phyloP scores from a whole-genome alignment of 768 basidiomycete genomes.

The Agaricus sinodeliciosus region DNA sequence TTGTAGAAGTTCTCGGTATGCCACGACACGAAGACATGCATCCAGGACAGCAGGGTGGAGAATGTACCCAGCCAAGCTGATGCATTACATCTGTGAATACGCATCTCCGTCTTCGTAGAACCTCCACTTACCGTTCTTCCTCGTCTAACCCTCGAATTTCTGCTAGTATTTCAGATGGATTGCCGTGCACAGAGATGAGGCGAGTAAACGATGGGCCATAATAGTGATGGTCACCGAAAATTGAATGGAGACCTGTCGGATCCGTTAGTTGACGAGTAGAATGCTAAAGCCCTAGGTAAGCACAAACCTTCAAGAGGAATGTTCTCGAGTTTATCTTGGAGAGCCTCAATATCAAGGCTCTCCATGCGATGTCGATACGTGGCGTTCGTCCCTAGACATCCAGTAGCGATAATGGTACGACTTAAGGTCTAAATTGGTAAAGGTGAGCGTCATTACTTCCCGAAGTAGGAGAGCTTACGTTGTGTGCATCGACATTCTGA shows the following conservation, averaged over 20 bases:
- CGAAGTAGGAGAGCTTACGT: background rate
- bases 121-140: background rate
- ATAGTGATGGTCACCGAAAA: background rate
- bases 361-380: background rate
- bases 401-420: background rate
- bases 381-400: background rate
- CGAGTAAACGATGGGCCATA: background rate
- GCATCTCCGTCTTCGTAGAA: background rate
- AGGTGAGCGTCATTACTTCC: background rate
- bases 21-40: slow-evolving; percentile 25
- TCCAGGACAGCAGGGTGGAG: slow-evolving; percentile 32
- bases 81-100: background rate
- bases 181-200: background rate
- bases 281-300: no score
- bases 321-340: background rate
- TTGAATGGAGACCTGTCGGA: background rate
- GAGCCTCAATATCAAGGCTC: background rate
- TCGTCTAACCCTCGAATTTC: background rate
- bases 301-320: background rate
- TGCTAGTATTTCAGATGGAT: background rate
- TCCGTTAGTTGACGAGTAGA: no score
- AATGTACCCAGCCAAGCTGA: slow-evolving; percentile 20
- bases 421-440: background rate
- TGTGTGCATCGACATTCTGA: background rate
- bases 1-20: slow-evolving; percentile 24